Percentiles rank a stretch among this genome's conserved stretches.
Conservation (phyloP, 208 protist genomes). For the Crithidia acanthocephali region DNA sequence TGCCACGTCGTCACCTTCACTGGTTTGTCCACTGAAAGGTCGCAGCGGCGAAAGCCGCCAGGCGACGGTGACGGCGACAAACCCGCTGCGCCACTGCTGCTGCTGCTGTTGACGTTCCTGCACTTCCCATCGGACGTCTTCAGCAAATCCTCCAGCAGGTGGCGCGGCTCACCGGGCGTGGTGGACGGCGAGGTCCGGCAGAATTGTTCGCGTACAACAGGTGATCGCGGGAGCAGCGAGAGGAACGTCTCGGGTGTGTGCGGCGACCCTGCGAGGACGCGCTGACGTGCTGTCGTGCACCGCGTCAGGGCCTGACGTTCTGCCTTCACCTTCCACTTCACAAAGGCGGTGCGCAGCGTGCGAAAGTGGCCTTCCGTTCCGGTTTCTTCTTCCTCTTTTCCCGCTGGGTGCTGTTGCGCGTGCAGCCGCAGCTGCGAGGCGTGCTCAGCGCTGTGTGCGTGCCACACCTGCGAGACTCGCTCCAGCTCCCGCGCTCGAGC, state of each 20-base stretch:
- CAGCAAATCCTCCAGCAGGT: constrained; percentile 4
- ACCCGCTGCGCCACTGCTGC: background rate
- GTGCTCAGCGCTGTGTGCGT: background rate
- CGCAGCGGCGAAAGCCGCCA: constrained; percentile 3
- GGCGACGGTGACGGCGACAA: background rate
- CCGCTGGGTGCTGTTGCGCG: background rate
- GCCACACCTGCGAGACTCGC: constrained; percentile 13
- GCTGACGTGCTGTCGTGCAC: constrained; percentile 25
- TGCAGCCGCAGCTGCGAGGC: constrained; percentile 3
- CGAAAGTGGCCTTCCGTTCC: background rate
- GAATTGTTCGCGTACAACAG: background rate
- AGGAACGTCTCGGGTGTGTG: constrained; percentile 12
- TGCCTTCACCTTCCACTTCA: constrained; percentile 38
- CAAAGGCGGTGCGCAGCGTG: constrained; percentile 6
- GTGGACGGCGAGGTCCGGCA: background rate
- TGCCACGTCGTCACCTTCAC: constrained; percentile 12
- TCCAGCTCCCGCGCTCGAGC: constrained; percentile 2
- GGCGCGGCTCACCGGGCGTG: background rate
- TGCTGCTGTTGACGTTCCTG: too few relatives aligned
- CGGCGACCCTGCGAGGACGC: constrained; percentile 6
- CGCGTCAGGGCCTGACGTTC: constrained; percentile 22
- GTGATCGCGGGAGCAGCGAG: background rate
- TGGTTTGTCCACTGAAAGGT: background rate
- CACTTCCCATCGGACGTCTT: background rate
- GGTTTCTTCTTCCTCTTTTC: background rate